Base-by-base conservation (phyloP, 495 filamentous ascomycete genomes). In the Terfezia boudieri region DNA sequence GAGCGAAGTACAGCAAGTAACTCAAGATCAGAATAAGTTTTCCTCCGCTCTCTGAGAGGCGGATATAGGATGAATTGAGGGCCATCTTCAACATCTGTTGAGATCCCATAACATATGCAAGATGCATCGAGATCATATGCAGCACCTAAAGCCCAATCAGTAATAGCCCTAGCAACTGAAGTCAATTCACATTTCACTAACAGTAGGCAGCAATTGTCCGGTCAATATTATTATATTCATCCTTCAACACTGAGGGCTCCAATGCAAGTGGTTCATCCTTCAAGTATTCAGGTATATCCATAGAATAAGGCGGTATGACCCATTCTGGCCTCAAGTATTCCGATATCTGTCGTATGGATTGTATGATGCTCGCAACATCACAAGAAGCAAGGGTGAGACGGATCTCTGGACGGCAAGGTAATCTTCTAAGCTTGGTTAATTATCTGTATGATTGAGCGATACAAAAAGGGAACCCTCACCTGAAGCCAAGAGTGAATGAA, bases 181-280 rank as follows among this genome's bases (percentile, higher is more conserved):
- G 17, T 16, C 16, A 51, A 14, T 48, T 41, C 16, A 32, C 26
- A 32, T 1, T 32, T 32, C 14, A 43, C 9, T 83, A 75, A 57
- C 84, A 83, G 65, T 94, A 94, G 14, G 86, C 90, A 43, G 83
- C 76, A 17, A 98, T 70, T 0, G 87, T 95, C 32, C 83, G 76
- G 60, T 83, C 81, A 62, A 94, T 80, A 58, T 80, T 81, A 38
- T 80, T 77, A 60, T 85, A 78, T 56, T 94, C 86, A 58, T 92
- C 81, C 36, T 77, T 73, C 2, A 26, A 20, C 26, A 79, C 67
- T 52, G 74, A 70, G 9, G 62, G 62, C 52, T 64, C 62, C 46
- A 61, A 59, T 46, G 59, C 59, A 8, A 65, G 20, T n/a, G 59
- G 49, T 41, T 62, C 55, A 36, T 65, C 63, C 35, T 58, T 62